Conservation (phyloP, 148 eudicot species). For the Rhododendron ferrugineum region DNA sequence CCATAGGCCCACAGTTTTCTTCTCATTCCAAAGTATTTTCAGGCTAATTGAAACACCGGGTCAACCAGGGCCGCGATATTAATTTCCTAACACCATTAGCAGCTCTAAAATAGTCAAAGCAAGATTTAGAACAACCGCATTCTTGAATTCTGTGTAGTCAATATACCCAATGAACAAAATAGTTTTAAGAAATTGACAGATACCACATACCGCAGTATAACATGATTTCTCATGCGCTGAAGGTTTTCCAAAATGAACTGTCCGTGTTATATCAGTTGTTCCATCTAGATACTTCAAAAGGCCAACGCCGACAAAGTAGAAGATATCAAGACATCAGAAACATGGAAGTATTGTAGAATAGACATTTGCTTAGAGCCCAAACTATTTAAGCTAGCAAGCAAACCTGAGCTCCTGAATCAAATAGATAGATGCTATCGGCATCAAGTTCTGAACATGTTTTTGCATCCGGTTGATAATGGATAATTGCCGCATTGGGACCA, state of each 20-base stretch:
- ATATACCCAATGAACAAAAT: background rate
- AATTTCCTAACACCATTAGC: background rate
- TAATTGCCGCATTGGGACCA: conserved; percentile 91
- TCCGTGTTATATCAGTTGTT: conserved; percentile 94
- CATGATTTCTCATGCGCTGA: conserved; percentile 90
- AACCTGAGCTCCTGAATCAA: conserved; percentile 98
- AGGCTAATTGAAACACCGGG: background rate
- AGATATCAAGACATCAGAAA: conserved; percentile 11
- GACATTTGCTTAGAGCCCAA: background rate
- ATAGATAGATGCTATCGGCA: conserved; percentile 75
- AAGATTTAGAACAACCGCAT: background rate
- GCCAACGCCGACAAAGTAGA: conserved; percentile 7
- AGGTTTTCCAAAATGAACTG: conserved; percentile 92
- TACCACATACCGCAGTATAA: conserved; percentile 76
- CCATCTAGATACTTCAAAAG: conserved; percentile 79
- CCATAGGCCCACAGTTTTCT: background rate
- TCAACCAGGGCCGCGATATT: background rate
- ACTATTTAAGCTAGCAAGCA: conserved; percentile 15
- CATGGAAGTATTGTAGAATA: background rate
- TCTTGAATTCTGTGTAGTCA: background rate
- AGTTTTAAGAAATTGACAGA: background rate
- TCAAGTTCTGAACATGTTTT: conserved; percentile 86
- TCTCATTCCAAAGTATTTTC: background rate
- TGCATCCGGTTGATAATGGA: conserved; percentile 74
- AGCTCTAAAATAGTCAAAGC: conserved; percentile 4